Conservation (phyloP, 2,329 filamentous ascomycete species). For the Beauveria asiatica region DNA sequence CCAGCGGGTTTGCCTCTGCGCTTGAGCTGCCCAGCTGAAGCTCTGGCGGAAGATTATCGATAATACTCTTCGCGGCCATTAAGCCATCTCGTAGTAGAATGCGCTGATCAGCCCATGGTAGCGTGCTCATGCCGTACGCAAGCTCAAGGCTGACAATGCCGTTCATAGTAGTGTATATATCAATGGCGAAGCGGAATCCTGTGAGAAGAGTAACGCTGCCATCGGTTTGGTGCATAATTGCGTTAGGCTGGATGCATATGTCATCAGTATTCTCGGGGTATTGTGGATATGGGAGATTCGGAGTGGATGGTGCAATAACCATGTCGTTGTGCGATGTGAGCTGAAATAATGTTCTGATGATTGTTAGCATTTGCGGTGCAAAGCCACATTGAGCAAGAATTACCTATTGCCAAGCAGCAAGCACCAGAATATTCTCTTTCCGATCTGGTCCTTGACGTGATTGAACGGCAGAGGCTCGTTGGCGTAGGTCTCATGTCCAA, state of each 20-base stretch:
- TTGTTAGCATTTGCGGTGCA: background rate
- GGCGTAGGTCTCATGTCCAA: slow-evolving; percentile 31
- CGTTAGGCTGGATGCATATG: slow-evolving; percentile 63
- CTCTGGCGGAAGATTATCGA: slow-evolving; percentile 60
- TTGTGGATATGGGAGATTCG: slow-evolving; percentile 67
- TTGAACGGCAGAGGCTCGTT: slow-evolving; percentile 45
- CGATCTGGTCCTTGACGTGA: slow-evolving; percentile 63
- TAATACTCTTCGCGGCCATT: slow-evolving; percentile 58
- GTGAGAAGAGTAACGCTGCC: slow-evolving; percentile 61
- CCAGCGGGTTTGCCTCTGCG: slow-evolving; percentile 28
- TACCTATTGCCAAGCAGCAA: slow-evolving; percentile 65
- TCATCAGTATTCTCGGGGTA: slow-evolving; percentile 79
- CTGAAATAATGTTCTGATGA: slow-evolving; percentile 62
- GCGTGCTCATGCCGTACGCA: slow-evolving; percentile 68
- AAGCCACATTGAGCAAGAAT: slow-evolving; percentile 14
- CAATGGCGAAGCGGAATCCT: slow-evolving; percentile 73
- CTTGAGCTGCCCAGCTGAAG: slow-evolving; percentile 46
- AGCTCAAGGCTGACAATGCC: slow-evolving; percentile 71
- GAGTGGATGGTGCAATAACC: slow-evolving; percentile 67
- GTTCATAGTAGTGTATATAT: slow-evolving; percentile 74
- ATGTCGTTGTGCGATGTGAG: slow-evolving; percentile 62
- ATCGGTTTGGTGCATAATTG: slow-evolving; percentile 61
- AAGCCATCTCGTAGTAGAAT: slow-evolving; percentile 64
- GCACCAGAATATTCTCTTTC: slow-evolving; percentile 78
- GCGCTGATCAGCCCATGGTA: slow-evolving; percentile 73